Percentiles rank a stretch among this genome's conserved stretches.
Conservation (phyloP, 192 early-diverging fungal species). For the Chytriomyces sp. region DNA sequence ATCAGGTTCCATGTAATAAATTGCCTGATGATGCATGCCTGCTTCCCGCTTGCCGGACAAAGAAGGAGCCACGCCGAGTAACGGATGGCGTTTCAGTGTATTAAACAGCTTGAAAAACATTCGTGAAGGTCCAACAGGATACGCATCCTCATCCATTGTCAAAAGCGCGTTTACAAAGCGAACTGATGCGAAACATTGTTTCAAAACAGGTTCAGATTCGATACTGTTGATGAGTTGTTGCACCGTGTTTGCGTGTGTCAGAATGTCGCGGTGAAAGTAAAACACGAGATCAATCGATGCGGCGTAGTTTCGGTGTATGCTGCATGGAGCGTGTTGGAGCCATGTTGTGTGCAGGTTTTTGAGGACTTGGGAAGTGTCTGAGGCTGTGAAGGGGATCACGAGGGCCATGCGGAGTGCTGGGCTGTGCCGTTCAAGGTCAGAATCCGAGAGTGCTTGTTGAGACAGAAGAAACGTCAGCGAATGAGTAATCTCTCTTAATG, state of each 20-base stretch:
- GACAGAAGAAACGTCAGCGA: too few species aligned
- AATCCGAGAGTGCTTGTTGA: constrained; percentile 25
- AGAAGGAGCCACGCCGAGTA: not conserved
- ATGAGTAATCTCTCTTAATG: too few species aligned
- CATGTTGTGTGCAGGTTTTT: constrained; percentile 31
- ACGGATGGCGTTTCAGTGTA: not conserved
- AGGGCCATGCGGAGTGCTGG: constrained; percentile 32
- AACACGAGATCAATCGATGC: constrained; percentile 40
- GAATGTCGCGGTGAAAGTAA: constrained; percentile 38
- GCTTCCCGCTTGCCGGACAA: not conserved
- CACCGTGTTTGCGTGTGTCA: not conserved
- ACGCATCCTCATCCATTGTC: constrained; percentile 32
- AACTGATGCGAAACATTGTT: constrained; percentile 33
- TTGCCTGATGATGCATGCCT: constrained; percentile 21
- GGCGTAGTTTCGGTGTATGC: constrained; percentile 3
- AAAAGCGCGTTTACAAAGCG: constrained; percentile 42
- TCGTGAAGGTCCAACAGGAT: constrained; percentile 31
- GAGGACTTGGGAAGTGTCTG: constrained; percentile 22
- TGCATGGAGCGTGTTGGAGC: constrained; percentile 31
- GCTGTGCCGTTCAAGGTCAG: constrained; percentile 17
- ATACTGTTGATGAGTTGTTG: not conserved
- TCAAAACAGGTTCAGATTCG: not conserved
- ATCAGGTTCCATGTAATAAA: constrained; percentile 50
- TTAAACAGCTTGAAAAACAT: constrained; percentile 46
- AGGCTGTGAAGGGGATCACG: constrained; percentile 36